A percentile compares a stretch with the other conserved stretches of the same genome.
phyloP scores from a whole-genome alignment of 805 yeast genomes.

The Blastobotrys robertii region DNA sequence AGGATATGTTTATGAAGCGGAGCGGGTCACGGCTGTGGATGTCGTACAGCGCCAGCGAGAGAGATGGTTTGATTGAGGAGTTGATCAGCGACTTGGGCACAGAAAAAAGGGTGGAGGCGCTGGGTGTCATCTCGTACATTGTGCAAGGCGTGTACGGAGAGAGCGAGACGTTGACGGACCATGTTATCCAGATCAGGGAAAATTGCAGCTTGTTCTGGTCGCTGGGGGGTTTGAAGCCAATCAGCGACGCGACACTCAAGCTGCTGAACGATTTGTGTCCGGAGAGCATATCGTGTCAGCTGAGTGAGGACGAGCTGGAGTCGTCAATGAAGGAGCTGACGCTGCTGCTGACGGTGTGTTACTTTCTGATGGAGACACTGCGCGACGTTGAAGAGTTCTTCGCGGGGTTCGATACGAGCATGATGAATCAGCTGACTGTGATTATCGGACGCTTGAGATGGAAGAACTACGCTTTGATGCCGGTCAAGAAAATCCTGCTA shows the following conservation, averaged over 20 bases:
- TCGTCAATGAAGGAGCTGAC: conserved; percentile 2
- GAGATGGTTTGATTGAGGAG: conserved; percentile 1
- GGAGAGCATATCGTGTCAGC: not conserved
- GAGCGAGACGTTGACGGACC: conserved; percentile 15
- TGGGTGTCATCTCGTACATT: conserved; percentile 22
- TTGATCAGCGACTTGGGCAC: not conserved
- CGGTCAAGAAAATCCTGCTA: conserved; percentile 39
- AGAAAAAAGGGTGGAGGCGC: conserved; percentile 2
- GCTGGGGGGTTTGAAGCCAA: conserved; percentile 6
- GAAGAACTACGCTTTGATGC: conserved; percentile 35
- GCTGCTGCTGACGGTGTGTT: conserved; percentile 19
- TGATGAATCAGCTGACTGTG: conserved; percentile 37
- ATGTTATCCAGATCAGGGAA: conserved; percentile 18
- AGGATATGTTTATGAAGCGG: conserved; percentile 6
- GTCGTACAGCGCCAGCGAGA: not conserved
- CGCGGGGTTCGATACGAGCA: conserved; percentile 18
- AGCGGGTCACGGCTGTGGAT: not conserved
- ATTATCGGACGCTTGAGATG: conserved; percentile 63
- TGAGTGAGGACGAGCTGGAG: not conserved
- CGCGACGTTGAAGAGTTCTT: conserved; percentile 14
- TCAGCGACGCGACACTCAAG: conserved; percentile 1
- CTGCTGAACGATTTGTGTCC: conserved; percentile 3
- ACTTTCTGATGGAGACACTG: conserved; percentile 14
- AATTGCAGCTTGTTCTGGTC: conserved; percentile 19
- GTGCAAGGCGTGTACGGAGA: conserved; percentile 26